A percentile compares a stretch with the other conserved stretches of the same genome.
These are phyloP conservation scores for Calonectria fujianensis DNA, from an alignment of 2,329 filamentous ascomycete species.

Conservation along the genomic window DNA sequence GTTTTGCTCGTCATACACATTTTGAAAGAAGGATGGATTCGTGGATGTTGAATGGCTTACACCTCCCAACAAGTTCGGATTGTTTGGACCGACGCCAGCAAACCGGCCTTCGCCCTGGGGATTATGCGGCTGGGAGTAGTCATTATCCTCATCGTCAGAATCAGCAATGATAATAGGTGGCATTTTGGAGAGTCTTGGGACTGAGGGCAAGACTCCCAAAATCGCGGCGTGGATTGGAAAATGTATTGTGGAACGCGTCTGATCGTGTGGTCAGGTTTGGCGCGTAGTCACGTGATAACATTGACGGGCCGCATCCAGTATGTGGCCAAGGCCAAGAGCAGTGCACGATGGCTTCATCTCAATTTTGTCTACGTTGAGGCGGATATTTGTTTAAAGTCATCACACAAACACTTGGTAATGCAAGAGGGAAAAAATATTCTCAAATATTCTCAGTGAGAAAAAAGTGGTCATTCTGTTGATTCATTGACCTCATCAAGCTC, in stretches of 20 bases:
- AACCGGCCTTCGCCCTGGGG: slow-evolving; percentile 28
- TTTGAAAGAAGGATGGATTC: slow-evolving; percentile 68
- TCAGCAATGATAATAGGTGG: slow-evolving; percentile 60
- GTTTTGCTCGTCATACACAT: slow-evolving; percentile 68
- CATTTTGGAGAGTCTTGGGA: slow-evolving; percentile 42
- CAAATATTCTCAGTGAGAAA: slow-evolving; percentile 50
- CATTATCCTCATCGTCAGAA: slow-evolving; percentile 62
- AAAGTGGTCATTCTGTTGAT: slow-evolving; percentile 56
- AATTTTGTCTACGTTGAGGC: neutral
- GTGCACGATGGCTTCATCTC: neutral
- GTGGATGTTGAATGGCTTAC: slow-evolving; percentile 64
- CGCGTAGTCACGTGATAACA: slow-evolving; percentile 50
- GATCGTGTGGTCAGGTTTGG: slow-evolving; percentile 37
- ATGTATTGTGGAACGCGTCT: slow-evolving; percentile 41
- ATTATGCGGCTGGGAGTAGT: slow-evolving; percentile 46
- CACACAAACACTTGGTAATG: slow-evolving; percentile 1
- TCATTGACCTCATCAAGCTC: slow-evolving; percentile 55
- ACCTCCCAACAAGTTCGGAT: slow-evolving; percentile 51
- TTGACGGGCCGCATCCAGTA: neutral
- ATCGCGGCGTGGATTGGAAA: slow-evolving; percentile 28
- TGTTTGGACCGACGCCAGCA: slow-evolving; percentile 31
- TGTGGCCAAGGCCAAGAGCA: neutral
- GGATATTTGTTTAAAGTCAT: neutral
- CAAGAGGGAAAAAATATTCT: neutral
- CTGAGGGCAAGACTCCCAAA: slow-evolving; percentile 17